Evolutionary conservation across 2,329 filamentous ascomycete genomes (phyloP).

Genomic region (Aspergillaceae sp.): DNA sequence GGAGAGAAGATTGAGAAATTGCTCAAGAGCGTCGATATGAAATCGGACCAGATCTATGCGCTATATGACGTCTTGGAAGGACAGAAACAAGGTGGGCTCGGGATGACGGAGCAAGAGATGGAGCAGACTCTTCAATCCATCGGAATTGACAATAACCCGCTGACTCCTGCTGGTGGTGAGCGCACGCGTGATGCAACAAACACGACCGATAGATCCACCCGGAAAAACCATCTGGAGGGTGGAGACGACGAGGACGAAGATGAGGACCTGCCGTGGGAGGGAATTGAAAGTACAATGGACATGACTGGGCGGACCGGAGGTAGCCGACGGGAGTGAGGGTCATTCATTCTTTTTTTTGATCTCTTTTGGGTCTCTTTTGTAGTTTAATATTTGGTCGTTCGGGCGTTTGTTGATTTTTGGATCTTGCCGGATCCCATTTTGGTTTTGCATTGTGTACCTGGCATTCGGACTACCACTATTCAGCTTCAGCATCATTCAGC

Average conservation of each 20-base stretch:
- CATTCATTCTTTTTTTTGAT: constrained; percentile 2
- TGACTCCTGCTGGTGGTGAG: constrained; percentile 1
- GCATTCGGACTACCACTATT: no score
- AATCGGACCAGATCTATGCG: constrained; percentile 71
- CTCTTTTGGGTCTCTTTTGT: neutral
- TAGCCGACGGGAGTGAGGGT: constrained; percentile 10
- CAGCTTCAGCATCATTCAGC: no score
- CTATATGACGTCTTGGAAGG: constrained; percentile 78
- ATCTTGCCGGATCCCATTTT: no score
- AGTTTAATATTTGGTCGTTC: no score
- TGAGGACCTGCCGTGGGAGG: constrained; percentile 37
- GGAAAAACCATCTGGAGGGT: constrained; percentile 10
- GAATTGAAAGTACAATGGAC: constrained; percentile 35
- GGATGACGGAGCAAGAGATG: constrained; percentile 55
- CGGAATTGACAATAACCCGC: constrained; percentile 24
- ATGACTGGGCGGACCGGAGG: constrained; percentile 24
- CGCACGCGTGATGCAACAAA: constrained; percentile 18
- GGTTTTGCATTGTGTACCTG: no score
- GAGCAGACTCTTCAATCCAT: constrained; percentile 53
- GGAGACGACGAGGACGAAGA: constrained; percentile 28
- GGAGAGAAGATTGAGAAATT: constrained; percentile 54
- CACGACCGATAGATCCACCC: constrained; percentile 18
- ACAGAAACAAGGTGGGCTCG: constrained; percentile 58
- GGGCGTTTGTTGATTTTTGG: no score
- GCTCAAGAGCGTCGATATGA: constrained; percentile 58